These are phyloP conservation scores for Nakazawaea wickerhamii DNA, from an alignment of 805 yeast genomes.

Conservation along the genomic window DNA sequence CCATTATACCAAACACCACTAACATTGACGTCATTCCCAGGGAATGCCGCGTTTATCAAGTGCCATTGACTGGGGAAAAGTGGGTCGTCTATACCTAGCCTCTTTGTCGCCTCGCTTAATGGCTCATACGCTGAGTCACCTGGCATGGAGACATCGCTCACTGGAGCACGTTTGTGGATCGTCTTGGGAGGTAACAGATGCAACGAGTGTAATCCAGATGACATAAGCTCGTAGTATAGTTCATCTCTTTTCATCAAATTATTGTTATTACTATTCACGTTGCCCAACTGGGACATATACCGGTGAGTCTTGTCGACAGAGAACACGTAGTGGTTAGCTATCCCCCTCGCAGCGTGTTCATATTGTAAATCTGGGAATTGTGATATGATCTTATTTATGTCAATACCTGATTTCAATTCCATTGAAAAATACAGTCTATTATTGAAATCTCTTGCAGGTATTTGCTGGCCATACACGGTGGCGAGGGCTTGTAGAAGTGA, in stretches of 20 bases:
- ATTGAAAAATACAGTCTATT: conserved; percentile 56
- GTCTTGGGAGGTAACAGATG: conserved; percentile 50
- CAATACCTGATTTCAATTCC: conserved; percentile 36
- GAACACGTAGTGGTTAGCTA: conserved; percentile 62
- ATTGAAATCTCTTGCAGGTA: conserved; percentile 40
- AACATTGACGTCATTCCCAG: conserved; percentile 85
- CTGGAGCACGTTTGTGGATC: conserved; percentile 55
- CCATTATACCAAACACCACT: conserved; percentile 79
- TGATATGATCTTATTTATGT: conserved; percentile 30
- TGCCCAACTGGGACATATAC: conserved; percentile 31
- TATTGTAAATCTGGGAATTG: conserved; percentile 42
- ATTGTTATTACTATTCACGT: conserved; percentile 26
- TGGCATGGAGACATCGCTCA: conserved; percentile 30
- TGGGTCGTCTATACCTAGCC: conserved; percentile 74
- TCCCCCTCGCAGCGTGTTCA: conserved; percentile 61
- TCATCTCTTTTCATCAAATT: conserved; percentile 26
- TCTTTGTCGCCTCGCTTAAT: conserved; percentile 39
- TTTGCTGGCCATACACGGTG: conserved; percentile 2
- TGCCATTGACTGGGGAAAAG: conserved; percentile 88
- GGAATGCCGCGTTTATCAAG: conserved; percentile 62
- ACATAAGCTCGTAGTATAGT: conserved; percentile 23
- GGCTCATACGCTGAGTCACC: conserved; percentile 48
- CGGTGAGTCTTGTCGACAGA: conserved; percentile 41
- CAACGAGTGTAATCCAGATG: conserved; percentile 37
- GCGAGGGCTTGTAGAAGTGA: neutral